Evolutionary conservation across 2,329 filamentous ascomycete species (phyloP), one percentile per base, ranked within the genome.

Genomic region (Fusarium brachygibbosum): DNA sequence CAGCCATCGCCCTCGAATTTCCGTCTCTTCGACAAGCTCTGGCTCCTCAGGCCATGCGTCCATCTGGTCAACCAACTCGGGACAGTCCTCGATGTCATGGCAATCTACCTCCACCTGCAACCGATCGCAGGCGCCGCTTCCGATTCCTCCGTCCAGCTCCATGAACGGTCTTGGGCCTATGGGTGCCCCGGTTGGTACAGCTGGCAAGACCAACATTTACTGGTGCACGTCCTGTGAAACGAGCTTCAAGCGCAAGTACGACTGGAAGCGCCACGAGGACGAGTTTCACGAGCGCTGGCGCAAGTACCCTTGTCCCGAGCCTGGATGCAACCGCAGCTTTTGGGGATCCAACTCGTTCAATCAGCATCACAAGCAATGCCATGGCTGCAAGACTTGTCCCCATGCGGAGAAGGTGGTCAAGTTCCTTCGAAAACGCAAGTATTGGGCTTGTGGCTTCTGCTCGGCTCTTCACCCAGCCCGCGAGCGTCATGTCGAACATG

Each of bases 371-470:
- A 89, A 88, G 73, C 87, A 88, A 58, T 86, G 87, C 61, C 88
- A 90, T 74, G 85, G 86, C 64, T 89, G 87, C 79, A 87, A 87
- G 74, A 88, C 87, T 6, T 90, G 88, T 67, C 88, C 88, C 7
- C 88, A 90, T 71, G 87, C 88, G 49, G 86, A 90, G 69, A 86
- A 86, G 69, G 87, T 90, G 21, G 87, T 89, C 74, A 85, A 85
- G 72, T 88, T 88, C 54, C 84, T 88, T 64, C 85, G 85, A 63
- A 89, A 90, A 80, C 85, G 88, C 69, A 88, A 87, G 77, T 88
- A 89, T 38, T 91, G 88, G 86, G 89, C 88, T 2, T 91, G 89
- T 68, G 89, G 89, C 28, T 91, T 91, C 78, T 91, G 89, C 72
- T 88, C 86, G 6, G 86, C 85, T 17, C 82, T 91, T 41, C 84